Conservation (phyloP, 2,329 filamentous ascomycete species). For the Aspergillus chevalieri region DNA sequence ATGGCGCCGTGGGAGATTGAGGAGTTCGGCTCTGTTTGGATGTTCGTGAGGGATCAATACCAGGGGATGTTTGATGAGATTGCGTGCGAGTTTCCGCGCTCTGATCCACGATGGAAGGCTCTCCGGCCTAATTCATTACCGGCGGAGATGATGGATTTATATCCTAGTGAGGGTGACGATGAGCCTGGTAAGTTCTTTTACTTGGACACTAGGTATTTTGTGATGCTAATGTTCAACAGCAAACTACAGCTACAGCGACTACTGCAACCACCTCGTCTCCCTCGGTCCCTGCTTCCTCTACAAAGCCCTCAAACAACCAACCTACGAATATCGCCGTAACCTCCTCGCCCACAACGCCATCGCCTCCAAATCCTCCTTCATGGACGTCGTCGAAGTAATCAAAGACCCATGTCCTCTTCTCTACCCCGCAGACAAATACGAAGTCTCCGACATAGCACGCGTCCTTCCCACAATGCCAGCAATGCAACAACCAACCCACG, state of each 20-base stretch:
- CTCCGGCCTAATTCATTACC: slow-evolving; percentile 7
- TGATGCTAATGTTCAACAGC: neutral
- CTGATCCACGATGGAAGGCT: slow-evolving; percentile 7
- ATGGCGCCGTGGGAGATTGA: slow-evolving; percentile 14
- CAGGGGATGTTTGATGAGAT: slow-evolving; percentile 7
- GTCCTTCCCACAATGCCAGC: slow-evolving; percentile 2
- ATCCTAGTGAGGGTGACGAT: slow-evolving; percentile 5
- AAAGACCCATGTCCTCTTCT: slow-evolving; percentile 2
- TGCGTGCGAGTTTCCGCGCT: slow-evolving; percentile 8
- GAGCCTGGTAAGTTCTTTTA: slow-evolving; percentile 3
- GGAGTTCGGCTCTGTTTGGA: slow-evolving; percentile 12
- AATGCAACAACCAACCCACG: slow-evolving; percentile 6
- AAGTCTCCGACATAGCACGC: neutral
- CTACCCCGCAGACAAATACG: slow-evolving; percentile 5
- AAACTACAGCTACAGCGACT: slow-evolving; percentile 6
- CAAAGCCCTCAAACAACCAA: slow-evolving; percentile 6
- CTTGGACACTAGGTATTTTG: neutral
- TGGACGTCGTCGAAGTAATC: slow-evolving; percentile 7
- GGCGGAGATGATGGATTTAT: slow-evolving; percentile 7
- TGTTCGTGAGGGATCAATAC: slow-evolving; percentile 9
- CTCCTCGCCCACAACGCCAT: slow-evolving; percentile 10
- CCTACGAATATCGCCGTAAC: slow-evolving; percentile 4
- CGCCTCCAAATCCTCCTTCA: slow-evolving; percentile 11
- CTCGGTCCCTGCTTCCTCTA: slow-evolving; percentile 10
- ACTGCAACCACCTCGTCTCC: slow-evolving; percentile 13